Percentiles rank a stretch among this genome's conserved stretches.
Conservation (phyloP, 2,329 filamentous ascomycete genomes). For the Aspergillus unguis region DNA sequence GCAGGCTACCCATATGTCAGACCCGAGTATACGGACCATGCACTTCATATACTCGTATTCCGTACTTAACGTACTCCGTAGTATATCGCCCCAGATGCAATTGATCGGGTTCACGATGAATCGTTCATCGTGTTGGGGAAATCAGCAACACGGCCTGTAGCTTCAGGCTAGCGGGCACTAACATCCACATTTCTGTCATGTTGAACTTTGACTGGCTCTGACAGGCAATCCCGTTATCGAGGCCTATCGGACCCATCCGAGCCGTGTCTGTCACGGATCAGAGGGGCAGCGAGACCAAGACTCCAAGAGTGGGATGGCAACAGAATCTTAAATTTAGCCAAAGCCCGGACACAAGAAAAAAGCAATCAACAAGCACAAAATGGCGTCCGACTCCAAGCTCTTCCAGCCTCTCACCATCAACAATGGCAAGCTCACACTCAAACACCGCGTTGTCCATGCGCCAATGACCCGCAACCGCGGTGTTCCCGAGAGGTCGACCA, state of each 20-base stretch:
- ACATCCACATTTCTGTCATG: background rate
- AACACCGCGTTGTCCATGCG: constrained; percentile 52
- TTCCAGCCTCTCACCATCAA: constrained; percentile 46
- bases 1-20: too few species aligned
- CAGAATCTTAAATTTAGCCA: too few species aligned
- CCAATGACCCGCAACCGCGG: constrained; percentile 55
- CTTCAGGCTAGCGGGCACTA: background rate
- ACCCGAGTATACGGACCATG: too few species aligned
- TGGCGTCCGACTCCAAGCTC: constrained; percentile 31
- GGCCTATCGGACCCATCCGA: background rate
- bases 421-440: constrained; percentile 48
- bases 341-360: too few species aligned
- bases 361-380: background rate
- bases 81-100: too few species aligned
- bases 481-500: constrained; percentile 42
- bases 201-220: background rate
- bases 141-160: background rate
- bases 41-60: too few species aligned
- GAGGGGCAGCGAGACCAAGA: too few species aligned
- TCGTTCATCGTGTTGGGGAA: too few species aligned
- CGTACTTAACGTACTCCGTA: too few species aligned
- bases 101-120: too few species aligned
- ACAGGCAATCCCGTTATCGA: background rate
- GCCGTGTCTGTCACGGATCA: too few species aligned
- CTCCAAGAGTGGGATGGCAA: too few species aligned